Base-by-base conservation (phyloP, 2,329 filamentous ascomycete species). In the Penicillium italicum region DNA sequence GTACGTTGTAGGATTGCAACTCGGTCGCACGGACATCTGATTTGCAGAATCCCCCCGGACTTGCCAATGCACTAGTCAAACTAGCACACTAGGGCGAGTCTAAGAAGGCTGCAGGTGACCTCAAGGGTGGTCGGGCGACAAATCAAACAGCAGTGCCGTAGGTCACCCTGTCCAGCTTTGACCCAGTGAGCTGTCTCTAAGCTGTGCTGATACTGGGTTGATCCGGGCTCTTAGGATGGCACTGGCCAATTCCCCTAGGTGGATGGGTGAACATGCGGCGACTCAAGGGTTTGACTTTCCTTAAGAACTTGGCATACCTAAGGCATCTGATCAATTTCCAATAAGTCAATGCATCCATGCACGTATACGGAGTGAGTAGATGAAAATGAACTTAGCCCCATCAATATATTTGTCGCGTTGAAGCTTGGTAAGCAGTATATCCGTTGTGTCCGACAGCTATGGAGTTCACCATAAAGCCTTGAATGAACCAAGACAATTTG, bases 1-100 rank as follows among this genome's bases (percentile, higher is more conserved):
- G 4, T 20, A 40, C 2, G 16, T 20, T 18, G 16, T 33, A 48
- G 37, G 22, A 28, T 41, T 9, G 20, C 24, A 47, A 16, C 16
- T 34, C 11, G 34, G 42, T 60, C 60, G 62, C 63, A 64, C 62
- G 56, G 62, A 63, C 63, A 59, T 60, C 52, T 61, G 60, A 50
- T 65, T 62, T 65, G 63, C 62, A 65, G 62, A 64, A 63, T 60
- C 60, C 60, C 38, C 62, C 63, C 24, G 55, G 62, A 62, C 57
- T 55, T 30, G 56, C 55, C 46, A 52, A 61, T 53, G 51, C 58
- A 46, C 61, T 52, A 56, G 41, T 50, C 48, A 43, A 53, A 58
- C 55, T 62, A 61, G 53, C 36, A 46, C 47, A 53, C 51, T 61
- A 64, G 59, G 49, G 53, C 51, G 55, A 63, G 53, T 58, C 60